Evolutionary conservation across 2,329 filamentous ascomycete genomes (phyloP), one percentile per base, ranked within the genome.

Genomic region (Zopfia rhizophila): DNA sequence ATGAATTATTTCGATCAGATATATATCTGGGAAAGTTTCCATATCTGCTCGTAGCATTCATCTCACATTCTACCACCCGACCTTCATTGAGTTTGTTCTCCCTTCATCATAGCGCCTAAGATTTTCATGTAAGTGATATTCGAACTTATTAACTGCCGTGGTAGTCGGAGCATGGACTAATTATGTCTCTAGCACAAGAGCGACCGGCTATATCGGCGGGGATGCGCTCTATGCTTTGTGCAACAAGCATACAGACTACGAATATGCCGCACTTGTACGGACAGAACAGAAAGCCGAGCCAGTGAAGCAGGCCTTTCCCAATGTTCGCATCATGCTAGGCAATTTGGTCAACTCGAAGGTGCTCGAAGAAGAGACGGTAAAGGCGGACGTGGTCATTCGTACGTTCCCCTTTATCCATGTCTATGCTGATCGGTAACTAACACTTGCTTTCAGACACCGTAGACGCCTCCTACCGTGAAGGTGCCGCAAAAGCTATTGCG

Each of bases 381-480:
- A 72, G 37, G 79, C 80, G 3, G 78, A 83, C 56, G 75, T 83
- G 25, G 78, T 83, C 1, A 27, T 27, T 27, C 24, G 24, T 27
- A 27, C 8, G 8, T 27, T n/a, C n/a, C n/a, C n/a, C n/a, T n/a
- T n/a, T 8, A 27, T n/a, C 8, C 24, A 27, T 8, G 8, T n/a
- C 24, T 27, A 27, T 27, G 24, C 24, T n/a, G n/a, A n/a, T 27
- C 24, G 24, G n/a, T n/a, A 27, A 27, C 24, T 8, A 8, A 27
- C 24, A 8, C n/a, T 27, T 27, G 24, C 24, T 27, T 8, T 7
- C 40, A 68, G 63, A 62, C 36, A 63, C 55, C 7, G 57, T 61
- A n/a, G 57, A 65, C 48, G 51, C 58, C 2, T 66, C 61, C 3
- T 63, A 69, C 47, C 49, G 68, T 35, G 62, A 59, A 36, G 53